These are phyloP conservation scores for Astrephomene gubernaculifera DNA, from an alignment of 139 green algal species.

Conservation along the genomic window DNA sequence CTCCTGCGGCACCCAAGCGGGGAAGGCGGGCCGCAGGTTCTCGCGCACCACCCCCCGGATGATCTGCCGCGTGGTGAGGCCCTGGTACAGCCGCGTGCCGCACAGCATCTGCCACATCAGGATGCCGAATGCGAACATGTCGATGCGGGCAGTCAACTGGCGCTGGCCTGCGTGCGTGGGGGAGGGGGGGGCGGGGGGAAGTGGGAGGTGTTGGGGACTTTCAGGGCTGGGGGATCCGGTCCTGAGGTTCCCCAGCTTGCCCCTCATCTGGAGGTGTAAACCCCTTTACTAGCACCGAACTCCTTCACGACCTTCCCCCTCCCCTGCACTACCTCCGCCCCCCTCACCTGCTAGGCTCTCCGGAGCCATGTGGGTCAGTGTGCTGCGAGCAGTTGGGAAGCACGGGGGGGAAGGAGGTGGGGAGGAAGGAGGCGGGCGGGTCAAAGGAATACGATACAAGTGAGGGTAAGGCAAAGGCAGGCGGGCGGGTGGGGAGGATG, in stretches of 20 bases:
- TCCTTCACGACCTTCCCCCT: neutral
- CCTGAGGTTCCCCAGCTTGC: too few species aligned
- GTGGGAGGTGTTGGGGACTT: too few species aligned
- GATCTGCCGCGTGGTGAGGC: constrained; percentile 35
- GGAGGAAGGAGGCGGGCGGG: neutral
- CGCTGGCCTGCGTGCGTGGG: constrained; percentile 8
- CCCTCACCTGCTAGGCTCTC: constrained; percentile 45
- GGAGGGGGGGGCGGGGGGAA: too few species aligned
- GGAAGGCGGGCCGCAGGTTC: constrained; percentile 15
- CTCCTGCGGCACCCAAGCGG: constrained; percentile 25
- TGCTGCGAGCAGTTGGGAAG: constrained; percentile 16
- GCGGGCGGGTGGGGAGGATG: neutral
- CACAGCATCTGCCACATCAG: constrained; percentile 43
- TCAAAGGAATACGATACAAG: neutral
- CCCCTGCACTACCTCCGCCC: neutral
- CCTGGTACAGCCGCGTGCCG: constrained; percentile 38
- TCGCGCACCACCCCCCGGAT: constrained; percentile 36
- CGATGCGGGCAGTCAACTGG: constrained; percentile 35
- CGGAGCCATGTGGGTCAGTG: constrained; percentile 52
- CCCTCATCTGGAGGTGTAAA: too few species aligned
- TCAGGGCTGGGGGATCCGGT: neutral
- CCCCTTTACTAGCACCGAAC: neutral
- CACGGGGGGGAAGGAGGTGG: too few species aligned
- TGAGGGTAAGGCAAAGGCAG: neutral
- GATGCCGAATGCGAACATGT: constrained; percentile 36